phyloP scores from a whole-genome alignment of 176 grass and related monocot species.

The Aechmea fasciata region DNA sequence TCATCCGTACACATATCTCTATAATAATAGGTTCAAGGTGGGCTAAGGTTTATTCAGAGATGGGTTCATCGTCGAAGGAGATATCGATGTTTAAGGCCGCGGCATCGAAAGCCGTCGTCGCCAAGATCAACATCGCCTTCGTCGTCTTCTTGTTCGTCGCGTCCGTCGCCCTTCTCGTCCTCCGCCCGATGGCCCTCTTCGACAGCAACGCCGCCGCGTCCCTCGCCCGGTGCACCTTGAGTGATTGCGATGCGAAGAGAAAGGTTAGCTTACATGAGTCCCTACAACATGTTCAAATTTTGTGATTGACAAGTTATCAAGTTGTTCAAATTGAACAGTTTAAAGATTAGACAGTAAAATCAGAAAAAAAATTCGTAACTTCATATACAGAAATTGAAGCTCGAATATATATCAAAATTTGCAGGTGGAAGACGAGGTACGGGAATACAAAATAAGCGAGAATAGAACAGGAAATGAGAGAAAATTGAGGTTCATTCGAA shows the following conservation, averaged over 20 bases:
- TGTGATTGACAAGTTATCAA: no score
- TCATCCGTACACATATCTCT: no score
- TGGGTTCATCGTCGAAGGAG: slow-evolving; percentile 10
- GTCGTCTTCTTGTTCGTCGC: slow-evolving; percentile 56
- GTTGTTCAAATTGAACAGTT: no score
- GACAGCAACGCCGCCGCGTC: slow-evolving; percentile 33
- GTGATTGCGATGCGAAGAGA: slow-evolving; percentile 47
- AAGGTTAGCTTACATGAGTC: slow-evolving; percentile 49
- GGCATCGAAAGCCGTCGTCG: slow-evolving; percentile 32
- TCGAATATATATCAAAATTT: no score
- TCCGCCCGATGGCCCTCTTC: slow-evolving; percentile 21
- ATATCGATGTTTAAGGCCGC: slow-evolving; percentile 33
- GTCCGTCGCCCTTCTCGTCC: slow-evolving; percentile 68
- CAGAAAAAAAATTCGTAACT: no score
- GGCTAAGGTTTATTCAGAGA: neutral
- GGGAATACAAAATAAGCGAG: no score
- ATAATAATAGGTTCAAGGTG: no score
- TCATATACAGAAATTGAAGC: no score
- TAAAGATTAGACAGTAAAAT: no score
- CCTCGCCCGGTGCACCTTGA: slow-evolving; percentile 57
- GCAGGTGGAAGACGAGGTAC: no score
- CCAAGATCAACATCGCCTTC: slow-evolving; percentile 77
- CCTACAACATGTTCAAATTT: no score
- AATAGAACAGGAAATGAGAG: slow-evolving; percentile 14
- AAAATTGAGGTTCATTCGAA: slow-evolving; percentile 48